Percentiles rank a stretch among this genome's conserved stretches.
phyloP scores from a whole-genome alignment of 129 eudicot species.

The Heracleum sosnowskyi region DNA sequence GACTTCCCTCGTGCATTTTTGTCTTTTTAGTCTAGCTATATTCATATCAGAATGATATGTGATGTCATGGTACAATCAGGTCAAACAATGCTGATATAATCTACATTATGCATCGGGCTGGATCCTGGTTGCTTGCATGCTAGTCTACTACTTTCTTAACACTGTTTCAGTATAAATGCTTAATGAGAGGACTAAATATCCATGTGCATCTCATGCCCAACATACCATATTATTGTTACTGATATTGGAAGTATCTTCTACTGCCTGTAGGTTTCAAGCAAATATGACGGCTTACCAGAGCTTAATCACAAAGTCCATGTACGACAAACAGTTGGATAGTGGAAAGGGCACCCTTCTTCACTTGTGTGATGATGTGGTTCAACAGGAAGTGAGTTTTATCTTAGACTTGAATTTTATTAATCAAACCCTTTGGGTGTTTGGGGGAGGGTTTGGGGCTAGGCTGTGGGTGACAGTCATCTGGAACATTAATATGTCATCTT shows the following conservation, averaged over 20 bases:
- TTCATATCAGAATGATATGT: neutral
- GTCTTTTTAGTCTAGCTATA: neutral
- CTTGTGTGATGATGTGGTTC: slow-evolving; percentile 95
- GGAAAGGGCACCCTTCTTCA: slow-evolving; percentile 99
- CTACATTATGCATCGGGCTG: neutral
- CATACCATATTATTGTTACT: neutral
- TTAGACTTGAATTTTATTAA: neutral
- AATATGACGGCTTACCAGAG: slow-evolving; percentile 83
- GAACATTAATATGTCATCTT: neutral
- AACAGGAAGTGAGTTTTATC: slow-evolving; percentile 71
- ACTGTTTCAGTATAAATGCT: neutral
- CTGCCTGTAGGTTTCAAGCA: slow-evolving; percentile 63
- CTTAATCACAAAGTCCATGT: slow-evolving; percentile 94
- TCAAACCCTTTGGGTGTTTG: neutral
- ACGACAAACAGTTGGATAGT: slow-evolving; percentile 95
- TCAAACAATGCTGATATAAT: neutral
- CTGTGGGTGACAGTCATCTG: neutral
- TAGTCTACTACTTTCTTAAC: neutral
- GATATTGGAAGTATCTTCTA: neutral
- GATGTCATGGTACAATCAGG: neutral
- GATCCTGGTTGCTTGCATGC: slow-evolving; percentile 1
- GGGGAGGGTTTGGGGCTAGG: neutral
- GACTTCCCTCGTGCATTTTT: neutral
- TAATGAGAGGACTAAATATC: neutral
- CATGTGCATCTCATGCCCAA: neutral